phyloP scores from a whole-genome alignment of 208 protist species.

The Wallacemonas sp. region DNA sequence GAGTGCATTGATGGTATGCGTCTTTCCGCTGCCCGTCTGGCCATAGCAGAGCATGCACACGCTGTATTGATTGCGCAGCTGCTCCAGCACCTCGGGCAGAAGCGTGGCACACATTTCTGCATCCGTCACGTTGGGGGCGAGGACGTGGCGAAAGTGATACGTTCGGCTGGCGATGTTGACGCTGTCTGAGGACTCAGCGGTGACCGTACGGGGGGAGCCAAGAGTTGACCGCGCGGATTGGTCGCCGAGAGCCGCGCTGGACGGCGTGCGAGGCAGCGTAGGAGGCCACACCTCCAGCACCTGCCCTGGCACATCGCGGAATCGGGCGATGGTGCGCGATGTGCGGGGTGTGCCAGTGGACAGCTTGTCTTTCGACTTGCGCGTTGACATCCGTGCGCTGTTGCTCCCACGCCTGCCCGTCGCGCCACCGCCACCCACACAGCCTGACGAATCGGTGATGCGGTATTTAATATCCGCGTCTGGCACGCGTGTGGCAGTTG shows the following conservation, averaged over 20 bases:
- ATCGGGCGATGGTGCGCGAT: neutral
- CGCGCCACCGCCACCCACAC: neutral
- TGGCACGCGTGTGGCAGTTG: slow-evolving; percentile 9
- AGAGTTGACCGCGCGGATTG: neutral
- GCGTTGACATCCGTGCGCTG: neutral
- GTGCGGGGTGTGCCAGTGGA: neutral
- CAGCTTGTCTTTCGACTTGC: neutral
- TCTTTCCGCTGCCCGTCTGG: slow-evolving; percentile 61
- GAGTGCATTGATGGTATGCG: slow-evolving; percentile 60
- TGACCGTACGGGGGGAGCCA: neutral
- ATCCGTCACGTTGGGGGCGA: slow-evolving; percentile 49
- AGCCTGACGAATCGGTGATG: neutral
- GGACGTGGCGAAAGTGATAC: slow-evolving; percentile 70
- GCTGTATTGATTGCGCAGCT: slow-evolving; percentile 52
- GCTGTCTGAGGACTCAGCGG: neutral
- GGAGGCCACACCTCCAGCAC: slow-evolving; percentile 10
- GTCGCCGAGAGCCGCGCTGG: neutral
- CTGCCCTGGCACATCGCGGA: slow-evolving; percentile 4
- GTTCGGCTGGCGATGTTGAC: slow-evolving; percentile 6
- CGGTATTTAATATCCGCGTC: slow-evolving; percentile 10
- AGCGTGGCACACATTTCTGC: slow-evolving; percentile 47
- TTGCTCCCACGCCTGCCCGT: neutral
- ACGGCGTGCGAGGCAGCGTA: neutral
- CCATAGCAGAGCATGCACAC: slow-evolving; percentile 71
- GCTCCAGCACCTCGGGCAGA: slow-evolving; percentile 57